Evolutionary conservation across 306 rosid genomes (phyloP).

Genomic region (Cotoneaster glaucophyllus): DNA sequence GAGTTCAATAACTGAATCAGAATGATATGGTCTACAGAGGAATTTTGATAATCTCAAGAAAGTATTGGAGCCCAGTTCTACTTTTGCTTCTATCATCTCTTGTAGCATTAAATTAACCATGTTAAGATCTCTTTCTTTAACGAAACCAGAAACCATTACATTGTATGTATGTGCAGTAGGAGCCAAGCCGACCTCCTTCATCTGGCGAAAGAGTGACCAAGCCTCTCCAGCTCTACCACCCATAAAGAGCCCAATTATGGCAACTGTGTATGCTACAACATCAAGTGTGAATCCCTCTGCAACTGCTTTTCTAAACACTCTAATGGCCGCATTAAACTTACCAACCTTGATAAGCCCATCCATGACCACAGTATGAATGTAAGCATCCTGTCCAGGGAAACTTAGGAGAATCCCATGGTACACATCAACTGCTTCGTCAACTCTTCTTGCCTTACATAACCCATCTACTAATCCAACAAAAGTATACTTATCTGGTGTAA

Average conservation of each 20-base stretch:
- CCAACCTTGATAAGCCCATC: constrained; percentile 45
- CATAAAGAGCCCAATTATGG: constrained; percentile 45
- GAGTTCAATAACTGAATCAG: constrained; percentile 15
- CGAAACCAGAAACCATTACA: constrained; percentile 34
- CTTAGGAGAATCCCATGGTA: constrained; percentile 37
- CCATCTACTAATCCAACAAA: constrained; percentile 49
- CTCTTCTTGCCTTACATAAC: constrained; percentile 44
- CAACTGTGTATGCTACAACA: constrained; percentile 38
- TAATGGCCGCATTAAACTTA: constrained; percentile 33
- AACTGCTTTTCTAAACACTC: constrained; percentile 30
- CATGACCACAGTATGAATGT: constrained; percentile 42
- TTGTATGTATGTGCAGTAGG: constrained; percentile 41
- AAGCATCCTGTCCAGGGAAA: constrained; percentile 40
- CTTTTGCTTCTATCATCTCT: constrained; percentile 56
- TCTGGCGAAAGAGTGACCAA: constrained; percentile 26
- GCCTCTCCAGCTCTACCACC: constrained; percentile 53
- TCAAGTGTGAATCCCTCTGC: constrained; percentile 34
- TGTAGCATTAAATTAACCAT: constrained; percentile 34
- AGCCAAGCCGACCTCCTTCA: constrained; percentile 47
- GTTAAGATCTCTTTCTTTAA: constrained; percentile 30
- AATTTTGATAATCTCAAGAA: constrained; percentile 32
- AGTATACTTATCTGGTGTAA: constrained; percentile 52
- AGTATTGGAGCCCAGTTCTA: constrained; percentile 32
- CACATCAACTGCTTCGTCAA: constrained; percentile 43
- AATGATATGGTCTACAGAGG: constrained; percentile 9